Conservation (phyloP, 768 basidiomycete genomes). For the Tubosaeta brunneosetosa region DNA sequence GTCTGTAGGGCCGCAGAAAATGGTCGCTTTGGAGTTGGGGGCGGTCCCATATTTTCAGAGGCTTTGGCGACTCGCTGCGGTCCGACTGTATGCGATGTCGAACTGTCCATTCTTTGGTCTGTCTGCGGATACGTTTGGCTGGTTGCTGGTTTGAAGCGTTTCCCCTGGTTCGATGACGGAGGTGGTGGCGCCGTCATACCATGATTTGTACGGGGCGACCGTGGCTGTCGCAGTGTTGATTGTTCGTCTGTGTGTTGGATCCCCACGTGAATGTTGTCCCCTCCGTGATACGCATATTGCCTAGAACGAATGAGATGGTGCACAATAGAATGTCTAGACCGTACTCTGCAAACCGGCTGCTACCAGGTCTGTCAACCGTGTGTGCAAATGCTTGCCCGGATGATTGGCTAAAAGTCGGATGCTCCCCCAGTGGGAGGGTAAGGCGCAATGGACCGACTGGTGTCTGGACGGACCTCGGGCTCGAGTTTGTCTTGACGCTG, state of each 20-base stretch:
- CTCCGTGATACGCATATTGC: constrained; percentile 62
- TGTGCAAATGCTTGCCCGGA: constrained; percentile 11
- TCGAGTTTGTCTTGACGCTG: constrained; percentile 42
- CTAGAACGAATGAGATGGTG: constrained; percentile 34
- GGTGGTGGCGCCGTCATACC: constrained; percentile 31
- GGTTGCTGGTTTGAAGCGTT: constrained; percentile 23
- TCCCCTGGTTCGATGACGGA: constrained; percentile 14
- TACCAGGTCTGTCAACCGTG: constrained; percentile 39
- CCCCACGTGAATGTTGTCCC: constrained; percentile 40
- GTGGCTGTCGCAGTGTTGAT: constrained; percentile 35
- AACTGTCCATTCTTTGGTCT: constrained; percentile 10
- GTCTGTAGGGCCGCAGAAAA: constrained; percentile 23
- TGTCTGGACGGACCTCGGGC: constrained; percentile 53
- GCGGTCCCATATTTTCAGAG: constrained; percentile 45
- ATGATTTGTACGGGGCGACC: constrained; percentile 28
- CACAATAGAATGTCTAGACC: constrained; percentile 12
- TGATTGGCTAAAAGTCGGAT: constrained; percentile 29
- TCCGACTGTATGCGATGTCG: constrained; percentile 8
- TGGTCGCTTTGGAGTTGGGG: constrained; percentile 43
- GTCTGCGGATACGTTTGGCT: constrained; percentile 10
- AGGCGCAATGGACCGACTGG: constrained; percentile 61
- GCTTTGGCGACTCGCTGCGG: constrained; percentile 23
- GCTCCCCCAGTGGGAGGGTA: constrained; percentile 61
- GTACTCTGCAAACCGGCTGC: constrained; percentile 50
- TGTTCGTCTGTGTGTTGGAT: constrained; percentile 42